These are phyloP conservation scores for Grosmannia huntii DNA, from an alignment of 2,329 filamentous ascomycete genomes.

Conservation along the genomic window DNA sequence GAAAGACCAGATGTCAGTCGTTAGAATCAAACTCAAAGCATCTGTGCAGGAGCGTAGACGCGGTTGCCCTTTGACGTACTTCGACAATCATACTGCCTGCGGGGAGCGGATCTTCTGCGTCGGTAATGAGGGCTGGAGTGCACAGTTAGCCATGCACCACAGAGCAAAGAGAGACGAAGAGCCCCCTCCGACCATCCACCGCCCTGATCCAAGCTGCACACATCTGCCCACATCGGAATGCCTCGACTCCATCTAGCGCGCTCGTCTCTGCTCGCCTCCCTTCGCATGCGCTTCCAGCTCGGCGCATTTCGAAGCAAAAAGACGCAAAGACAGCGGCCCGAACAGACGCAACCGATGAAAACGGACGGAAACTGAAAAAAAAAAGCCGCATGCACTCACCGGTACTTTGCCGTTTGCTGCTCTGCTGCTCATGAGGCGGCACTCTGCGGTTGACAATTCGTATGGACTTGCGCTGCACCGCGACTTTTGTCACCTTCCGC, in stretches of 20 bases:
- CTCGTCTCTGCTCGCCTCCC: neutral
- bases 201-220: neutral
- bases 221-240: neutral
- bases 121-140: neutral
- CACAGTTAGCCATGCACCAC: neutral
- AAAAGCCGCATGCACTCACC: neutral
- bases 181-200: too few species aligned
- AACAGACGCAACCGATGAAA: too few species aligned
- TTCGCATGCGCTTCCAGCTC: neutral
- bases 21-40: neutral
- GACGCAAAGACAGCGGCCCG: neutral
- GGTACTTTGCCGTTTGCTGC: neutral
- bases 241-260: neutral
- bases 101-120: neutral
- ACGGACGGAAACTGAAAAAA: neutral
- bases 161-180: neutral
- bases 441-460: slow-evolving; percentile 5
- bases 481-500: slow-evolving; percentile 1
- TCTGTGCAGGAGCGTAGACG: neutral
- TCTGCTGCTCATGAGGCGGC: neutral
- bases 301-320: neutral
- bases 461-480: slow-evolving; percentile 7
- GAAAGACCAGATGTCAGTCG: neutral
- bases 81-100: slow-evolving; percentile 24
- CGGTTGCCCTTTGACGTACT: slow-evolving; percentile 10